Evolutionary conservation across 2,329 filamentous ascomycete species (phyloP).

Genomic region (Beauveria asiatica): DNA sequence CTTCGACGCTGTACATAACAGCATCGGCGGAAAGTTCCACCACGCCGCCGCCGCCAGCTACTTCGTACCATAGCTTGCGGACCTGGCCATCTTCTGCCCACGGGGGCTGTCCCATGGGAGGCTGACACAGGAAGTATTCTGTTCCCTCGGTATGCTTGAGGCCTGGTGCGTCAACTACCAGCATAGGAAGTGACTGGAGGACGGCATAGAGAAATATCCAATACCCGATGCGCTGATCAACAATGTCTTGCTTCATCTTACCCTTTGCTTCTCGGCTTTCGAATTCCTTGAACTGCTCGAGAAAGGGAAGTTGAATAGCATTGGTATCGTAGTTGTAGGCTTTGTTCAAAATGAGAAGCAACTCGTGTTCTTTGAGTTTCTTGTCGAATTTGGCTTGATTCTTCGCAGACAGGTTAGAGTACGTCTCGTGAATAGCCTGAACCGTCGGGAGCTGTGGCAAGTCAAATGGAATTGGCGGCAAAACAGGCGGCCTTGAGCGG

Average conservation of each 20-base stretch:
- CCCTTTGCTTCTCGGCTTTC: constrained; percentile 60
- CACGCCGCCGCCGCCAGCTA: constrained; percentile 53
- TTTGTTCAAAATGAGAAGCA: constrained; percentile 66
- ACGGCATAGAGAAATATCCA: constrained; percentile 78
- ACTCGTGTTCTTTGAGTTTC: constrained; percentile 70
- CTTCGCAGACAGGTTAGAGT: constrained; percentile 56
- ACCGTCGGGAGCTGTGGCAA: constrained; percentile 69
- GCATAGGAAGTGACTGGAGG: constrained; percentile 67
- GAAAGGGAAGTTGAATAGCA: constrained; percentile 49
- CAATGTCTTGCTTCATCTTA: constrained; percentile 56
- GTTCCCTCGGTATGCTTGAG: constrained; percentile 61
- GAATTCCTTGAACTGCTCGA: constrained; percentile 62
- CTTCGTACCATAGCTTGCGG: constrained; percentile 65
- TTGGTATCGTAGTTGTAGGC: constrained; percentile 73
- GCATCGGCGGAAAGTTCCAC: constrained; percentile 53
- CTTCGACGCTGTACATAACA: constrained; percentile 53
- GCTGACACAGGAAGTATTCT: constrained; percentile 75
- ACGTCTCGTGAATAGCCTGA: constrained; percentile 55
- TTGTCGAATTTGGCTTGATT: constrained; percentile 65
- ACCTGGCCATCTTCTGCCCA: constrained; percentile 62
- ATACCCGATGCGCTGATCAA: constrained; percentile 63
- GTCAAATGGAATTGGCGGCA: constrained; percentile 87
- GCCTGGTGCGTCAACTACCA: constrained; percentile 67
- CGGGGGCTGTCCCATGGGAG: constrained; percentile 61
- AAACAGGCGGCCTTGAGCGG: constrained; percentile 76